A percentile compares a stretch with the other conserved stretches of the same genome.
These are phyloP conservation scores for Annulohypoxylon moriforme DNA, from an alignment of 495 filamentous ascomycete genomes.

Conservation along the genomic window DNA sequence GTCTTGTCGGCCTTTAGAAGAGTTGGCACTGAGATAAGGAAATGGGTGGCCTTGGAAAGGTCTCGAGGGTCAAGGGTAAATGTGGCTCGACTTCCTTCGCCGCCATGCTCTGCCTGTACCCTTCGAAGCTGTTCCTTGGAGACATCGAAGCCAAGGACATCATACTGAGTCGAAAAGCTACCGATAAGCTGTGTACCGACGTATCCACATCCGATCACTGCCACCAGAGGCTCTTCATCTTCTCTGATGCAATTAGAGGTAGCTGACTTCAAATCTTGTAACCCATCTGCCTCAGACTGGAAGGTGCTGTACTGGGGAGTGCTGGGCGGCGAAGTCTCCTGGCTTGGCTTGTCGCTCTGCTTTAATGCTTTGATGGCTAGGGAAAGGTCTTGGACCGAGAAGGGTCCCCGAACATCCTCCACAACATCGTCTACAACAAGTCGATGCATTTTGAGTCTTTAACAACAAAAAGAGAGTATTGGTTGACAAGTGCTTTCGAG, in stretches of 20 bases:
- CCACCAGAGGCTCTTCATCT: slow-evolving; percentile 48
- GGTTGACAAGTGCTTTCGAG: background rate
- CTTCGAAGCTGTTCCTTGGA: slow-evolving; percentile 39
- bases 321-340: slow-evolving; percentile 32
- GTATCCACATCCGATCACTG: slow-evolving; percentile 54
- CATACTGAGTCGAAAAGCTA: slow-evolving; percentile 45
- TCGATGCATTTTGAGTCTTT: slow-evolving; percentile 19
- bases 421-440: slow-evolving; percentile 15
- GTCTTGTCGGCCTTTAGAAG: slow-evolving; percentile 47
- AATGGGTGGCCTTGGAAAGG: slow-evolving; percentile 47
- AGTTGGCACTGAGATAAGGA: slow-evolving; percentile 55
- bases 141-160: slow-evolving; percentile 52
- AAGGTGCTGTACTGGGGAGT: slow-evolving; percentile 29
- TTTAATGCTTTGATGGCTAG: slow-evolving; percentile 13
- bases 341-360: slow-evolving; percentile 21
- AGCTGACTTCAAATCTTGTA: slow-evolving; percentile 9
- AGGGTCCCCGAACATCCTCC: slow-evolving; percentile 17
- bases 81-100: slow-evolving; percentile 25
- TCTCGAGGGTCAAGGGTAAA: slow-evolving; percentile 44
- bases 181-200: slow-evolving; percentile 51
- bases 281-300: background rate
- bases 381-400: slow-evolving; percentile 9
- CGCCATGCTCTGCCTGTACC: slow-evolving; percentile 26
- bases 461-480: slow-evolving; percentile 1
- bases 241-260: slow-evolving; percentile 13